These are phyloP conservation scores for Decorospora gaudefroyi DNA, from an alignment of 2,329 filamentous ascomycete genomes.

Conservation along the genomic window DNA sequence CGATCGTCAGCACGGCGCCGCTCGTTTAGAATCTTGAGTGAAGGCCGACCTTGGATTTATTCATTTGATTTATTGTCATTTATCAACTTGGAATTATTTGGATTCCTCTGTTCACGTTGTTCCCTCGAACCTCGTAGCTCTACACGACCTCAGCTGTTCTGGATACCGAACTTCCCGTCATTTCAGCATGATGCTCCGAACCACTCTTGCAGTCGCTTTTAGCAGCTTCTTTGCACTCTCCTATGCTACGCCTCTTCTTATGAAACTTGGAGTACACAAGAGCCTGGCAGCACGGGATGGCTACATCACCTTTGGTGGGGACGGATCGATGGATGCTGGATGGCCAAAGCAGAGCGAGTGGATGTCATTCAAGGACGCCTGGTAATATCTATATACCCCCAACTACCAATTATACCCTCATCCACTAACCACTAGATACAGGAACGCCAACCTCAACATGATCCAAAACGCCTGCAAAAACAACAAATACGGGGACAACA, in stretches of 20 bases:
- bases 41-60: too few species aligned
- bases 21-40: too few species aligned
- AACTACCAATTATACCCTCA: conserved; percentile 1
- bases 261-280: conserved; percentile 9
- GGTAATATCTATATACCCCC: conserved; percentile 20
- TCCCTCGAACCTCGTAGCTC: not conserved
- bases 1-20: not conserved
- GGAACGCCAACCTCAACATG: conserved; percentile 40
- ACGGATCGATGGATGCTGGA: conserved; percentile 43
- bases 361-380: conserved; percentile 45
- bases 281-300: conserved; percentile 25
- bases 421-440: too few species aligned
- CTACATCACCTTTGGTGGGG: conserved; percentile 41
- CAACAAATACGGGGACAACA: conserved; percentile 43
- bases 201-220: conserved; percentile 18
- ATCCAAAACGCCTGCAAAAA: conserved; percentile 47
- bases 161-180: not conserved
- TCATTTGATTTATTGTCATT: too few species aligned
- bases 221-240: conserved; percentile 37
- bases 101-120: not conserved
- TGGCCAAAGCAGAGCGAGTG: conserved; percentile 47
- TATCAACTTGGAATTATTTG: too few species aligned
- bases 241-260: conserved; percentile 28
- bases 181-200: not conserved
- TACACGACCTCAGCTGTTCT: not conserved